Evolutionary conservation across 1,139 yeast genomes (phyloP).

Genomic region (Taphrina populina): DNA sequence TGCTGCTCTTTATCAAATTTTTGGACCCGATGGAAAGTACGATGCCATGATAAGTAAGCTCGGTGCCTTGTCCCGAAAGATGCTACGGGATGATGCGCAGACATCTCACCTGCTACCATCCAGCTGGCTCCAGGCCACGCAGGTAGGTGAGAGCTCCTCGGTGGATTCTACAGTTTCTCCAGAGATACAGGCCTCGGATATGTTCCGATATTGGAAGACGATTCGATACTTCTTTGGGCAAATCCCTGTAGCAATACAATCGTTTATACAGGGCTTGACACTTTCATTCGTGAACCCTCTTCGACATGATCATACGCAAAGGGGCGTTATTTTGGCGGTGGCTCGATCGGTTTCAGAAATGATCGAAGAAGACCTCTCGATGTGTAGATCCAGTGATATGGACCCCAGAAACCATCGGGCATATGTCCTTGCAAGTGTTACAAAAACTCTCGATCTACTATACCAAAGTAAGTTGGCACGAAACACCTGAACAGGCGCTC

Average conservation of each 20-base stretch:
- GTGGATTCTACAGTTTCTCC: conserved; percentile 37
- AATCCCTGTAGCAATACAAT: conserved; percentile 42
- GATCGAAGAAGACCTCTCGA: too few relatives aligned
- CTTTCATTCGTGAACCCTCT: too few relatives aligned
- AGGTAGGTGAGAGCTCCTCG: too few relatives aligned
- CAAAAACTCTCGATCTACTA: too few relatives aligned
- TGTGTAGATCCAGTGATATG: too few relatives aligned
- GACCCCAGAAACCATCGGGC: too few relatives aligned
- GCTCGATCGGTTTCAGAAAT: too few relatives aligned
- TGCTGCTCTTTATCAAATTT: conserved; percentile 38
- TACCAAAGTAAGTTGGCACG: too few relatives aligned
- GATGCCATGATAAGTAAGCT: conserved; percentile 35
- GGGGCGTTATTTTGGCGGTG: too few relatives aligned
- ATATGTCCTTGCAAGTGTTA: too few relatives aligned
- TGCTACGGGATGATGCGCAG: conserved; percentile 40
- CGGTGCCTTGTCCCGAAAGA: conserved; percentile 38
- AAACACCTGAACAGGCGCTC: too few relatives aligned
- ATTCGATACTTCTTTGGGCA: conserved; percentile 43
- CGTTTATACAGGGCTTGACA: conserved; percentile 41
- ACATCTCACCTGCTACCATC: conserved; percentile 35
- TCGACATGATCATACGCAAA: too few relatives aligned
- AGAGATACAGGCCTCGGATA: conserved; percentile 39
- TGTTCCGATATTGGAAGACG: conserved; percentile 42
- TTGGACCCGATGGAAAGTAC: conserved; percentile 35
- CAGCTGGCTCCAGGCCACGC: conserved; percentile 39